phyloP scores from a whole-genome alignment of 768 basidiomycete genomes.

The Serpula lacrymans region DNA sequence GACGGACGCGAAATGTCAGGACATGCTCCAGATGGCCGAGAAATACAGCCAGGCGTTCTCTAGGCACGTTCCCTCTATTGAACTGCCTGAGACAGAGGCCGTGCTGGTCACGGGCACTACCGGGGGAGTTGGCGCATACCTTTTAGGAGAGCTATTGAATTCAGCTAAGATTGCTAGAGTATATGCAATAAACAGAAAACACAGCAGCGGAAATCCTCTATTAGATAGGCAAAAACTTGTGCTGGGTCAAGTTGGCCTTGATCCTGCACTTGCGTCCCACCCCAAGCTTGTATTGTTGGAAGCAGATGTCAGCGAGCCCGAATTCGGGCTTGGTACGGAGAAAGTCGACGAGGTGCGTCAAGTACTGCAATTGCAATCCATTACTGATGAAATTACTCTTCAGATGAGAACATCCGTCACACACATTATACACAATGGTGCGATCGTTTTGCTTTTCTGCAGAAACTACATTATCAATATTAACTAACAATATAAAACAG shows the following conservation, averaged over 20 bases:
- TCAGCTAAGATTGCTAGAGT: slow-evolving; percentile 15
- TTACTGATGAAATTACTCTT: background rate
- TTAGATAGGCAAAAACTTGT: slow-evolving; percentile 22
- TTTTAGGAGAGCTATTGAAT: slow-evolving; percentile 20
- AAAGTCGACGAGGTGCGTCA: slow-evolving; percentile 24
- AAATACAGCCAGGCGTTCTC: slow-evolving; percentile 12
- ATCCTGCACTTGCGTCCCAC: slow-evolving; percentile 21
- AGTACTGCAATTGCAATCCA: background rate
- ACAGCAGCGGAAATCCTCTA: slow-evolving; percentile 12
- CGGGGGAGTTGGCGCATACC: slow-evolving; percentile 27
- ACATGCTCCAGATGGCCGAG: slow-evolving; percentile 6
- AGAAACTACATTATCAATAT: too few relatives aligned
- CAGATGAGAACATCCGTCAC: slow-evolving; percentile 30
- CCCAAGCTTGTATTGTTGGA: slow-evolving; percentile 32
- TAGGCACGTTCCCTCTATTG: slow-evolving; percentile 1
- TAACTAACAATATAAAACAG: slow-evolving; percentile 9
- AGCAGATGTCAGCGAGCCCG: slow-evolving; percentile 16
- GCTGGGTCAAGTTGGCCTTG: slow-evolving; percentile 29
- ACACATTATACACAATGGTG: slow-evolving; percentile 38
- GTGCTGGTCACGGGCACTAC: slow-evolving; percentile 35
- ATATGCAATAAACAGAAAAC: slow-evolving; percentile 26
- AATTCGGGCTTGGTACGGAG: slow-evolving; percentile 24
- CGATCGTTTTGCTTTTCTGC: background rate
- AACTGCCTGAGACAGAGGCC: slow-evolving; percentile 10
- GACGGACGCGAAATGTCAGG: slow-evolving; percentile 1